Conservation (phyloP, 768 basidiomycete species). For the Tubosaeta sp. region DNA sequence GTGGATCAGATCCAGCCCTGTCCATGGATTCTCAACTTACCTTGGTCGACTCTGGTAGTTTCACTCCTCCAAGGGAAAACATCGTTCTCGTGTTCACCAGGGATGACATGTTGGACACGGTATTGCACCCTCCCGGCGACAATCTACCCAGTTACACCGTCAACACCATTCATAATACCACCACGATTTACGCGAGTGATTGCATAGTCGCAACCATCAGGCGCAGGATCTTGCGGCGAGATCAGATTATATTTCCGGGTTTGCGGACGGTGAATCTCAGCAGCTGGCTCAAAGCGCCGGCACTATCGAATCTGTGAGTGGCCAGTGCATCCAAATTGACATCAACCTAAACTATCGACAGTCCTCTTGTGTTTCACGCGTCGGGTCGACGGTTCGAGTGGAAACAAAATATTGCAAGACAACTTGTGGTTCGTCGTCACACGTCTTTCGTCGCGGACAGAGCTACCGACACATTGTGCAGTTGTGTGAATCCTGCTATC, state of each 20-base stretch:
- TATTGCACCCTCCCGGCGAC: neutral
- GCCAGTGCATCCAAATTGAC: neutral
- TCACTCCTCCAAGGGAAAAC: neutral
- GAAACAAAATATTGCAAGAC: neutral
- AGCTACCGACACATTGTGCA: neutral
- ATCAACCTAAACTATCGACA: neutral
- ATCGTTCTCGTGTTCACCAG: constrained; percentile 8
- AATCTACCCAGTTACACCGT: constrained; percentile 10
- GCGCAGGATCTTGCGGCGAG: constrained; percentile 7
- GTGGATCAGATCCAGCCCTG: neutral
- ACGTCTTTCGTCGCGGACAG: neutral
- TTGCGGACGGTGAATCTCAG: constrained; percentile 4
- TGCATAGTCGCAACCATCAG: constrained; percentile 10
- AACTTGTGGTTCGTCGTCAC: constrained; percentile 14
- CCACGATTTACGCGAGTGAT: constrained; percentile 5
- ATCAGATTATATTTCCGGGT: constrained; percentile 15
- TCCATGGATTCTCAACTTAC: constrained; percentile 19
- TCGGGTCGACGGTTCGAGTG: constrained; percentile 14
- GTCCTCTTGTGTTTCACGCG: constrained; percentile 9
- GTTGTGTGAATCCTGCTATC: constrained; percentile 7
- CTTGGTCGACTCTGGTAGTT: constrained; percentile 1
- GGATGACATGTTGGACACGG: constrained; percentile 13
- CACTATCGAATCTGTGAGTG: constrained; percentile 12
- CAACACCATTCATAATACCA: neutral
- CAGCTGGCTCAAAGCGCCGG: constrained; percentile 11